These are phyloP conservation scores for Eucalyptus shirleyi DNA, from an alignment of 345 rosid species.

Conservation along the genomic window DNA sequence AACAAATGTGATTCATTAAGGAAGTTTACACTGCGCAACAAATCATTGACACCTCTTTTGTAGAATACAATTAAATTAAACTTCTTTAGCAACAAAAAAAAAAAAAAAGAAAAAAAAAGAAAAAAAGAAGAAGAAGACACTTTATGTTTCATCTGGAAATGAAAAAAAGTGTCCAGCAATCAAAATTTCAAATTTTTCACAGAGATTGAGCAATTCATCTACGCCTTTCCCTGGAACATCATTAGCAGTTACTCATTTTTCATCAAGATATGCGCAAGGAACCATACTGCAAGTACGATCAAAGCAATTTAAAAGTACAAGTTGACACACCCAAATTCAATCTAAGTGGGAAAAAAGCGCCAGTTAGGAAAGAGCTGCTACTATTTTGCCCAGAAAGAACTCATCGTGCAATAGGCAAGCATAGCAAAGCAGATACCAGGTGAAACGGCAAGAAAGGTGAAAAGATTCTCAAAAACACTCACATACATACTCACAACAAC, in stretches of 20 bases:
- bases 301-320: not conserved
- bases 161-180: too few relatives aligned
- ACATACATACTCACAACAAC: not conserved
- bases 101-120: too few relatives aligned
- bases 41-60: not conserved
- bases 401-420: not conserved
- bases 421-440: not conserved
- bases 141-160: too few relatives aligned
- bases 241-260: too few relatives aligned
- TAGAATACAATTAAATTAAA: not conserved
- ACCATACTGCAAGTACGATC: not conserved
- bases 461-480: not conserved
- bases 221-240: accelerated
- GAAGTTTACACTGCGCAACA: not conserved
- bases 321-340: not conserved
- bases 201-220: too few relatives aligned
- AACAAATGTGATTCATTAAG: too few relatives aligned
- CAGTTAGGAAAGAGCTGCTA: too few relatives aligned
- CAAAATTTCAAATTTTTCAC: too few relatives aligned
- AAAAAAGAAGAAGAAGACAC: too few relatives aligned
- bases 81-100: too few relatives aligned
- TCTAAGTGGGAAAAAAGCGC: not conserved
- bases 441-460: not conserved
- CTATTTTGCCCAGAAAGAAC: not conserved
- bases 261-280: not conserved